Evolutionary conservation across 306 rosid genomes (phyloP).

Genomic region (Comarum palustre): DNA sequence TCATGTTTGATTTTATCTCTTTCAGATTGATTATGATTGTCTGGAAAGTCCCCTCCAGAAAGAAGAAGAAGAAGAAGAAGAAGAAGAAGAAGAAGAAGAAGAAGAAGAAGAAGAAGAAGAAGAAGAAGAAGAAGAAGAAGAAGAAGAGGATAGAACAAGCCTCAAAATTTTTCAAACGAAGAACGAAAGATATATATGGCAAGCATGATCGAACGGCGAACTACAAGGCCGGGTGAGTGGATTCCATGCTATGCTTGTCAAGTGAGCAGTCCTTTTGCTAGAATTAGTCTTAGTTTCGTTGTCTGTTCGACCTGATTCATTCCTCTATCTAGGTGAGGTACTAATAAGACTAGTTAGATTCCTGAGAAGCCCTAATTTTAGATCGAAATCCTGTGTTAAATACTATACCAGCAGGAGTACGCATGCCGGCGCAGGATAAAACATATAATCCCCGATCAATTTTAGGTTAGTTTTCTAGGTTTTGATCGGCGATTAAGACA

Average conservation of each 20-base stretch:
- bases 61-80: background rate
- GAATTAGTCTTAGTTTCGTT: constrained; percentile 33
- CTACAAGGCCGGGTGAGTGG: constrained; percentile 27
- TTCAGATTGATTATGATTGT: background rate
- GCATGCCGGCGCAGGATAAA: background rate
- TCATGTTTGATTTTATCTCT: background rate
- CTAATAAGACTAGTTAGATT: background rate
- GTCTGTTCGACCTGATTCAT: constrained; percentile 40
- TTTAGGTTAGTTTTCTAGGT: background rate
- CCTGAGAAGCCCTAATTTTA: background rate
- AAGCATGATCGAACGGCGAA: background rate
- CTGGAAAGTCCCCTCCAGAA: background rate
- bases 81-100: background rate
- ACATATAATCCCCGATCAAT: background rate
- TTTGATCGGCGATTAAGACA: background rate
- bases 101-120: background rate
- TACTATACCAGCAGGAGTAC: background rate
- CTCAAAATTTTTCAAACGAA: background rate
- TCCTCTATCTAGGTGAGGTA: background rate
- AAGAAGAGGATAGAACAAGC: background rate
- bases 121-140: background rate
- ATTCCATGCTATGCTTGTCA: constrained; percentile 35
- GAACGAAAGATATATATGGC: background rate
- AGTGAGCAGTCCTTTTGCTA: constrained; percentile 30
- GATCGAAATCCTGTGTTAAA: background rate